Evolutionary conservation across 805 yeast genomes (phyloP).

Genomic region (Candida coquimbonensis): DNA sequence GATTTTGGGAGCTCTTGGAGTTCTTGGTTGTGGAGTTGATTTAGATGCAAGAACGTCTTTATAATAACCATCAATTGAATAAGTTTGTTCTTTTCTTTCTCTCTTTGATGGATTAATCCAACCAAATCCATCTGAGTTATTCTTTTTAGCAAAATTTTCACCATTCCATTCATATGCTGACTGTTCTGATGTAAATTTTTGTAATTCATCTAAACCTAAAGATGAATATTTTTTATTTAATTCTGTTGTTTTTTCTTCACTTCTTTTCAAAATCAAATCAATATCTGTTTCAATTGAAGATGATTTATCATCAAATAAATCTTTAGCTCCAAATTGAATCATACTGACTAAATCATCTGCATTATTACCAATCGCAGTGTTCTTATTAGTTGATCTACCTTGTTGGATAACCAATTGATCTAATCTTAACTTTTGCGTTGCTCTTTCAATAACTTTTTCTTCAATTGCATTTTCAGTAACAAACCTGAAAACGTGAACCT

Average conservation of each 20-base stretch:
- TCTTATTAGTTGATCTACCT: conserved; percentile 54
- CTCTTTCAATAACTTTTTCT: conserved; percentile 92
- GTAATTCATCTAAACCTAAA: conserved; percentile 88
- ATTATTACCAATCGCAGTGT: conserved; percentile 45
- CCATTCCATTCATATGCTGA: conserved; percentile 98
- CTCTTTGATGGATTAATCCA: conserved; percentile 76
- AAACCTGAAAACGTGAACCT: conserved; percentile 85
- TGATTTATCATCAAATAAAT: conserved; percentile 57
- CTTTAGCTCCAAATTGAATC: conserved; percentile 96
- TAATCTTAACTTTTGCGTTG: conserved; percentile 85
- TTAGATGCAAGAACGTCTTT: conserved; percentile 51
- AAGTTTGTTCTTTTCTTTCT: conserved; percentile 72
- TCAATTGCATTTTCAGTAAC: conserved; percentile 95
- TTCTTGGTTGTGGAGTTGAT: conserved; percentile 33
- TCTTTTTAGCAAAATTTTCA: conserved; percentile 44
- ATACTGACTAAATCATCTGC: conserved; percentile 86
- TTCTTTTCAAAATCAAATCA: conserved; percentile 72
- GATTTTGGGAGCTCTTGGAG: conserved; percentile 56
- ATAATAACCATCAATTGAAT: conserved; percentile 69
- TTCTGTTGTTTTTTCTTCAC: conserved; percentile 73
- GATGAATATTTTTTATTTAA: conserved; percentile 78
- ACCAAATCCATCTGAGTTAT: conserved; percentile 33
- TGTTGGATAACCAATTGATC: conserved; percentile 96
- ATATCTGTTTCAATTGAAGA: conserved; percentile 51
- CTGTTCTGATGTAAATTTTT: conserved; percentile 81